A percentile compares a stretch with the other conserved stretches of the same genome.
These are phyloP conservation scores for Leccinum broughii DNA, from an alignment of 768 basidiomycete genomes.

Conservation along the genomic window DNA sequence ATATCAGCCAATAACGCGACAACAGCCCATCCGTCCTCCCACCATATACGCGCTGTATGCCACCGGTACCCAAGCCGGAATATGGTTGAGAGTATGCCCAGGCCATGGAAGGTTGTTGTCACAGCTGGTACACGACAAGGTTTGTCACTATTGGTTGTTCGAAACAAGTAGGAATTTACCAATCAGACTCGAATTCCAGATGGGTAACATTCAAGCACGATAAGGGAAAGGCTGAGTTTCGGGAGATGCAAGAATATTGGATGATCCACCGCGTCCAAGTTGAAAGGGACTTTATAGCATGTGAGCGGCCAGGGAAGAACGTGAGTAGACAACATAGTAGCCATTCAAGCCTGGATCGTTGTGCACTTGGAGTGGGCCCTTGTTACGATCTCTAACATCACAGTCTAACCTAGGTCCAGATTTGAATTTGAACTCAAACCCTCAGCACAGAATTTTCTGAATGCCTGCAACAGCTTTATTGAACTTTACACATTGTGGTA, in stretches of 20 bases:
- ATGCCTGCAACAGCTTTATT: not conserved
- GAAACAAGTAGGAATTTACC: not conserved
- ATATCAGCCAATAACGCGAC: constrained; percentile 1
- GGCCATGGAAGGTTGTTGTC: constrained; percentile 1
- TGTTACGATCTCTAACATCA: not conserved
- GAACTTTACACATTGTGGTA: not conserved
- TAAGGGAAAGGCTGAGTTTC: not conserved
- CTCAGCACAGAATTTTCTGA: not conserved
- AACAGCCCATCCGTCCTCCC: constrained; percentile 3
- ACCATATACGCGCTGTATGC: not conserved
- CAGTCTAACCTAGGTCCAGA: not conserved
- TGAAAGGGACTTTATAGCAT: not conserved
- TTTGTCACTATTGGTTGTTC: not conserved
- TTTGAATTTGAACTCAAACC: not conserved
- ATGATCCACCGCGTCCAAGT: not conserved
- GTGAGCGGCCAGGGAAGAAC: not conserved
- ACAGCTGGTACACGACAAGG: not conserved
- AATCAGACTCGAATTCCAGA: not conserved
- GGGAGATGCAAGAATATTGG: not conserved
- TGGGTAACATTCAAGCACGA: not conserved
- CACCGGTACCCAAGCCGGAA: constrained; percentile 4
- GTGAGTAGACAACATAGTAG: not conserved
- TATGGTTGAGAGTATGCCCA: constrained; percentile 3
- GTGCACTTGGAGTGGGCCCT: not conserved
- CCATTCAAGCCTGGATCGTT: not conserved